Conservation (phyloP, 148 eudicot species). For the Rhododendron mucronatum region DNA sequence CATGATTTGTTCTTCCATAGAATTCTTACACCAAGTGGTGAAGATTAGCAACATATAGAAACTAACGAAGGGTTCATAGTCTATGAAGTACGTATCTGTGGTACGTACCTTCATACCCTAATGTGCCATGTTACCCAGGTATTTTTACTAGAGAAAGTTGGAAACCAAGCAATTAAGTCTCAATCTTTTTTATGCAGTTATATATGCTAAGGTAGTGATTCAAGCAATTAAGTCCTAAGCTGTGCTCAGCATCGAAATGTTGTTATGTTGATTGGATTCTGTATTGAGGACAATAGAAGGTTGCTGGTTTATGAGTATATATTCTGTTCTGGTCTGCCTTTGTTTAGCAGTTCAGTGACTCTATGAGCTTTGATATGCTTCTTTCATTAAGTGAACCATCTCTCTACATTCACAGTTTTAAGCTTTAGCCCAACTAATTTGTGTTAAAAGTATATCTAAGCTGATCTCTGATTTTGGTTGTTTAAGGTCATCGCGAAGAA, state of each 20-base stretch:
- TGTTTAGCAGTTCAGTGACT: too few species aligned
- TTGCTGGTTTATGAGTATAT: too few species aligned
- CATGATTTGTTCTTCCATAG: background rate
- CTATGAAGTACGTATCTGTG: background rate
- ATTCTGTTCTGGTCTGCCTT: background rate
- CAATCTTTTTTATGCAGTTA: too few species aligned
- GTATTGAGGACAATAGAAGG: too few species aligned
- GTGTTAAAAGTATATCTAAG: background rate
- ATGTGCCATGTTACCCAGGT: too few species aligned
- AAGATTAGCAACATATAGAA: background rate
- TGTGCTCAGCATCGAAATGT: too few species aligned
- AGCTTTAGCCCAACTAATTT: too few species aligned
- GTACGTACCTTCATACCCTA: background rate
- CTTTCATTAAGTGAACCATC: background rate
- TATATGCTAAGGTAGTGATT: too few species aligned
- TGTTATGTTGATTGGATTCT: too few species aligned
- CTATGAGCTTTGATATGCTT: background rate
- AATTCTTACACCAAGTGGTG: background rate
- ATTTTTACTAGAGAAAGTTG: too few species aligned
- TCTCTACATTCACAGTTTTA: background rate
- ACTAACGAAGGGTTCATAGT: background rate
- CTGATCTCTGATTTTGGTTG: background rate
- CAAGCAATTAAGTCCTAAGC: too few species aligned
- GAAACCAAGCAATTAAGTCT: too few species aligned
- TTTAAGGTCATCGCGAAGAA: conserved; percentile 17